Evolutionary conservation across 768 basidiomycete genomes (phyloP), one percentile per base, ranked within the genome.

Genomic region (Mycena alexandri): DNA sequence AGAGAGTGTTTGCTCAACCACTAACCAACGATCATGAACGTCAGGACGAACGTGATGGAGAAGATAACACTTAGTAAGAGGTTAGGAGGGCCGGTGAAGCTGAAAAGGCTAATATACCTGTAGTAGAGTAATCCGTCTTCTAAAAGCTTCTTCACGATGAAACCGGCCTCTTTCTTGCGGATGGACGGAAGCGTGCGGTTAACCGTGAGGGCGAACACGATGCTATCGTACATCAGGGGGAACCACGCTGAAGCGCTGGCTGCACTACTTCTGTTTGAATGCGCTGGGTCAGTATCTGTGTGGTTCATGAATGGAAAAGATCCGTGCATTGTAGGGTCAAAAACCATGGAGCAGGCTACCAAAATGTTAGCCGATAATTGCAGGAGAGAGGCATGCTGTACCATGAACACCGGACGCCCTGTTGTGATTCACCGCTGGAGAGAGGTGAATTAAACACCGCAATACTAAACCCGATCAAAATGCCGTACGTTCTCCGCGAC

Each of bases 311-410:
- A 19, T 22, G 17, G 10, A 8, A 33, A 22, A 0, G 29, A 41
- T 13, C 22, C 59, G 10, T 68, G 78, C 78, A 78, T 66, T 6
- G 48, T 52, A 19, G 71, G 67, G 51, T 75, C 73, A 50, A 81
- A 77, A n/a, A 82, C 77, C 80, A 81, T 80, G 25, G 78, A 79
- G 65, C 81, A 82, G 2, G 79, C 81, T 81, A 48, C 17, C 2
- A 21, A 24, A 34, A 25, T 21, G 21, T 55, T 29, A 55, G 57
- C 14, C 10, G 17, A 13, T 17, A 33, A 13, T 50, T 33, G 12
- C 19, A n/a, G 50, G 9, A 19, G 22, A 42, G 53, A 16, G 59
- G 48, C 33, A 61, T n/a, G 47, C 17, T 9, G 13, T 44, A 43
- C 68, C 69, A 25, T 63, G 71, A 58, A 72, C 61, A 41, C 62